Evolutionary conservation across 371 early-diverging fungal species (phyloP), one percentile per base, ranked within the genome.

Genomic region (Sporodiniella umbellata): DNA sequence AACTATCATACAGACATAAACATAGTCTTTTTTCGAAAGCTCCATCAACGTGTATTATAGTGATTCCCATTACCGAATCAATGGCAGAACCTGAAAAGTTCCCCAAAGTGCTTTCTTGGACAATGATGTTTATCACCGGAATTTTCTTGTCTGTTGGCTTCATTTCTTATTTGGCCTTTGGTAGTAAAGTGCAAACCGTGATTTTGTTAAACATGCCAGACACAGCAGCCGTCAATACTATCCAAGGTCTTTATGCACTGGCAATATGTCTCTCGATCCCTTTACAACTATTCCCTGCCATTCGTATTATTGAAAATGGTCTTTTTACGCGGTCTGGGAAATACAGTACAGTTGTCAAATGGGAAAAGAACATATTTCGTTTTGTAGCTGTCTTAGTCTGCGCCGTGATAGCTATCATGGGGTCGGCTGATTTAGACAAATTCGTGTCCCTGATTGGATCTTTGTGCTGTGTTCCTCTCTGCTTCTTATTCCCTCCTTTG

Each of bases 361-460:
- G 92, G 92, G 84, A 88, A 62, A 93, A 93, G 81, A 93, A 93
- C 64, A 51, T 79, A 24, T 89, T 88, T 69, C 66, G 94, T 12
- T 71, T 83, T 17, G 53, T 68, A 8, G 58, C 83, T 19, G 81
- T 86, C 14, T 22, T 81, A 8, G 51, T 68, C 14, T 79, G 89
- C 53, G 91, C 83, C 14, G 55, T 64, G n/a, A 75, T 88, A 46
- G 86, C 92, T 2, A 89, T 84, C 62, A 66, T 68, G 35, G 92
- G 92, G 6, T 80, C 87, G 6, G 67, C 68, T 26, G 81, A 86
- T 53, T 68, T 94, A 24, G 90, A 92, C 62, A 87, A 88, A 62
- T 86, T 94, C 66, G 94, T 94, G 5, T 84, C 88, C 8, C 76
- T 95, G 38, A 85, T 94, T 19, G 96, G 95, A 4, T 88, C 88